Percentiles rank a stretch among this genome's conserved stretches.
Conservation (phyloP, 2,329 filamentous ascomycete genomes). For the Sclerotinia nivalis region DNA sequence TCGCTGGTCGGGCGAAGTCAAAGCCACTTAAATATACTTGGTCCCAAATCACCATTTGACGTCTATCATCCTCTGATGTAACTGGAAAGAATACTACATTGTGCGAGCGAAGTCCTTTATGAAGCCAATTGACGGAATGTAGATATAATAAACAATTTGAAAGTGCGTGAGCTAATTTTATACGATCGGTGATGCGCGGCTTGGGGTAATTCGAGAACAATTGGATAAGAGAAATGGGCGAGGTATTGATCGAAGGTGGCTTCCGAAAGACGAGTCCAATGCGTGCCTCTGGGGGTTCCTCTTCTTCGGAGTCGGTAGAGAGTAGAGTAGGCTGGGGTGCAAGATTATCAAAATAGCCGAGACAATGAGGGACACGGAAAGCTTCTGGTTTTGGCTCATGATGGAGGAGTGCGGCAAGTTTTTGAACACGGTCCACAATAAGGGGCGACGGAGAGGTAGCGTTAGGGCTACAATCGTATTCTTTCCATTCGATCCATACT, state of each 20-base stretch:
- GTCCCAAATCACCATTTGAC: conserved; percentile 42
- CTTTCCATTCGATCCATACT: conserved; percentile 55
- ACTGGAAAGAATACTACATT: conserved; percentile 55
- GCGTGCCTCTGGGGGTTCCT: conserved; percentile 47
- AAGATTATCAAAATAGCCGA: conserved; percentile 53
- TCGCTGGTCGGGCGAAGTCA: conserved; percentile 55
- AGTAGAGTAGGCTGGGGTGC: conserved; percentile 27
- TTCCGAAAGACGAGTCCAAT: conserved; percentile 58
- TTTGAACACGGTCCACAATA: conserved; percentile 49
- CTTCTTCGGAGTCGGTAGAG: conserved; percentile 40
- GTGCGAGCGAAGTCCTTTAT: conserved; percentile 57
- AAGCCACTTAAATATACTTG: conserved; percentile 54
- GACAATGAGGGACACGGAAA: conserved; percentile 52
- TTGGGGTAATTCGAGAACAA: conserved; percentile 47
- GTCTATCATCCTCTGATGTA: conserved; percentile 1
- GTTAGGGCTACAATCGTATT: conserved; percentile 46
- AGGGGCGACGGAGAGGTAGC: conserved; percentile 44
- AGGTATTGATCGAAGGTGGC: conserved; percentile 44
- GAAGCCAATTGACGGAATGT: conserved; percentile 58
- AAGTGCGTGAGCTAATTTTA: conserved; percentile 53
- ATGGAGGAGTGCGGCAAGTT: conserved; percentile 51
- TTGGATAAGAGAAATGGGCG: conserved; percentile 51
- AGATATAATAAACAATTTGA: conserved; percentile 56
- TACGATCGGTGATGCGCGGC: conserved; percentile 53
- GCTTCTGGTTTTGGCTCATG: conserved; percentile 51